Percentiles rank a stretch among this genome's conserved stretches.
Conservation (phyloP, 208 protist species). For the Leishmania gerbilli region DNA sequence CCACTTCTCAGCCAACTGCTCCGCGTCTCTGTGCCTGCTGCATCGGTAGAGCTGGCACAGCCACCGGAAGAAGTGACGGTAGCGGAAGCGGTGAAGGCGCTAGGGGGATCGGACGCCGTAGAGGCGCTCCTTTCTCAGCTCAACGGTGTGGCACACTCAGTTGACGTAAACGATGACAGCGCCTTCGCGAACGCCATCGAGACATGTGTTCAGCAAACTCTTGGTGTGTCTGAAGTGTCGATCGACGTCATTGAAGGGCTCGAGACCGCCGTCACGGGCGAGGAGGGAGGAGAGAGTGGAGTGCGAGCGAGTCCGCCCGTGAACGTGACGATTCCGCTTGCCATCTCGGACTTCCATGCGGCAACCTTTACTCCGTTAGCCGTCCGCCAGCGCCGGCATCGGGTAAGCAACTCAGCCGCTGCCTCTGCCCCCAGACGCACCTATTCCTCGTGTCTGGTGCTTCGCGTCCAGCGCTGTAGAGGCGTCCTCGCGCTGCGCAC, state of each 20-base stretch:
- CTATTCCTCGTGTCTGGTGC: slow-evolving; percentile 2
- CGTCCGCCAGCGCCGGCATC: not conserved
- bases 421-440: not conserved
- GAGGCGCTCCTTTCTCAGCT: slow-evolving; percentile 17
- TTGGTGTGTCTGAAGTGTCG: not conserved
- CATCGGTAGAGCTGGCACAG: not conserved
- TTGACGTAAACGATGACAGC: not conserved
- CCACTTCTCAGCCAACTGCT: slow-evolving; percentile 6
- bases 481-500: slow-evolving; percentile 10
- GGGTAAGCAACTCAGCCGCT: not conserved
- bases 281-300: not conserved
- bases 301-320: not conserved
- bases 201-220: not conserved
- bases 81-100: slow-evolving; percentile 8
- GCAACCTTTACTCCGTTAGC: not conserved
- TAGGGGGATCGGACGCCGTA: slow-evolving; percentile 18
- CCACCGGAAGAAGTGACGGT: not conserved
- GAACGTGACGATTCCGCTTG: not conserved
- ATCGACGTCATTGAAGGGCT: not conserved
- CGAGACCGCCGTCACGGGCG: not conserved
- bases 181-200: not conserved
- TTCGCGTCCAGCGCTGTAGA: not conserved
- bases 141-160: not conserved
- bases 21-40: not conserved
- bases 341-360: not conserved